Evolutionary conservation across 257 asterid species (phyloP), one percentile per base, ranked within the genome.

Genomic region (Solanum acaule): DNA sequence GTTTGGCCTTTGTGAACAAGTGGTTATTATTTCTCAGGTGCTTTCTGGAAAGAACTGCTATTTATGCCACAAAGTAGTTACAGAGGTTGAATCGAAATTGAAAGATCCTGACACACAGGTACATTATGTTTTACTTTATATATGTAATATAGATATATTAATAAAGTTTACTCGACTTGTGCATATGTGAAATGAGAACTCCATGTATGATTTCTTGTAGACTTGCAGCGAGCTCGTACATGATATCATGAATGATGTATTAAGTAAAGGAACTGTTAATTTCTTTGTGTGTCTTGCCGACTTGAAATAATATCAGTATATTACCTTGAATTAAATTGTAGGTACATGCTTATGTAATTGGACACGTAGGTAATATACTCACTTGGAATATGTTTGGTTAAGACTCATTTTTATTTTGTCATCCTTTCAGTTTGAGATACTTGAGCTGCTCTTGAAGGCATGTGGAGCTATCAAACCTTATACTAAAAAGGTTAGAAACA

Each of bases 81-180:
- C 92, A 11, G 98, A 95, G 92, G 98, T 94, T 87, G 70, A 95
- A 88, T 37, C 88, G 49, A 97, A 97, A 89, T 90, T 97, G 95
- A 92, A 93, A 92, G 98, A 97, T 92, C 99, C 99, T 5, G 98
- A 94, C 85, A 96, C 98, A 20, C 94, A 93, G 98, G 99, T 95
- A 93, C 44, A 65, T 65, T 59, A 40, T 44, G 49, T 65, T 35
- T 44, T 20, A 8, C 75, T 29, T 3, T 85, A 18, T 20, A 27
- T 16, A 56, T 15, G 25, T n/a, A 56, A 56, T 56, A 56, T 56
- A 56, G n/a, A 56, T 56, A 56, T 40, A 40, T 40, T 40, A 15
- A 49, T 15, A 49, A 15, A 49, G 59, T 49, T n/a, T n/a, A n/a
- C 34, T 77, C 23, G 25, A 40, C 34, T 75, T 38, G 59, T 25